phyloP scores from a whole-genome alignment of 169 alveolate species.

The Blepharisma undulans region DNA sequence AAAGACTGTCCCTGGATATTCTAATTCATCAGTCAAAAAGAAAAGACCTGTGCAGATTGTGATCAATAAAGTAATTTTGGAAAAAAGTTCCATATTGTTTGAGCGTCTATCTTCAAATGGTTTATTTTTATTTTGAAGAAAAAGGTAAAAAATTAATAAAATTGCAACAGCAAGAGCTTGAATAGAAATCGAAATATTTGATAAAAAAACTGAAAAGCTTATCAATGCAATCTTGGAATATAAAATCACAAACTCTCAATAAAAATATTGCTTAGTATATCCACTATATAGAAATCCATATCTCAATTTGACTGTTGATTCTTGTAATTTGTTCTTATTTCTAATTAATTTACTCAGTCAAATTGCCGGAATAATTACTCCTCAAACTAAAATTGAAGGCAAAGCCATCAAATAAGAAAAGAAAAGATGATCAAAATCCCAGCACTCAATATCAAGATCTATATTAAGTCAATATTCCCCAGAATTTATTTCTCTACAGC shows the following conservation, averaged over 20 bases:
- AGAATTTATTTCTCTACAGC: conserved; percentile 39
- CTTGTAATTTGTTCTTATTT: background rate
- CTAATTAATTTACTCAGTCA: conserved; percentile 1
- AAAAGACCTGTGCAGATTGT: conserved; percentile 2
- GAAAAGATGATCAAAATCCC: background rate
- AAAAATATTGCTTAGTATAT: conserved; percentile 36
- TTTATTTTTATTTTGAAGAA: background rate
- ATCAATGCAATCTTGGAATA: conserved; percentile 46
- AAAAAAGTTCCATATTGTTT: background rate
- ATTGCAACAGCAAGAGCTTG: conserved; percentile 1
- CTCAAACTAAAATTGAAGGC: conserved; percentile 56
- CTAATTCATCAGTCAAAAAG: background rate
- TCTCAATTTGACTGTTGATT: background rate
- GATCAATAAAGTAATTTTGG: background rate
- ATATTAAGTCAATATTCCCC: background rate
- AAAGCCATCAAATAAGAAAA: conserved; percentile 41
- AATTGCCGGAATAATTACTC: conserved; percentile 50
- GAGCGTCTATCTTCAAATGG: background rate
- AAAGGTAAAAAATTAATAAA: background rate
- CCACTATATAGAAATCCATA: conserved; percentile 55
- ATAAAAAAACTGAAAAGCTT: conserved; percentile 37
- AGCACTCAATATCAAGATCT: conserved; percentile 36
- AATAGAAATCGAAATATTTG: background rate
- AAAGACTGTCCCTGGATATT: background rate
- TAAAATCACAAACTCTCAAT: conserved; percentile 57